Base-by-base conservation (phyloP, 371 early-diverging fungal genomes). In the Syncephalastrum contaminatum region DNA sequence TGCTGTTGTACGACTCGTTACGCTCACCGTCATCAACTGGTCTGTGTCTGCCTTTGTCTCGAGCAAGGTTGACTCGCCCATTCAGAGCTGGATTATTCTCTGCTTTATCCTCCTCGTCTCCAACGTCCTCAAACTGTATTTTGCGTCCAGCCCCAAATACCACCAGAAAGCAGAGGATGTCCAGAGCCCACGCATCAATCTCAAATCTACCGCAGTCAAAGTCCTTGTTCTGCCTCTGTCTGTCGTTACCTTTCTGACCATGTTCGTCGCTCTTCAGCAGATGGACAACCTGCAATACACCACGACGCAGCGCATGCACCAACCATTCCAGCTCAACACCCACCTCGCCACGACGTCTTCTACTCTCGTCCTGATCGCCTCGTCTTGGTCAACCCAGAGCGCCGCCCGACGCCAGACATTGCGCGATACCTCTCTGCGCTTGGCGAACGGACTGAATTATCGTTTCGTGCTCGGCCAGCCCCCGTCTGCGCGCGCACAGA, bases 381-480 rank as follows among this genome's bases (percentile, higher is more conserved):
- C 83, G 1, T 82, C 86, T 0, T 85, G 86, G 86, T 62, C 80
- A 2, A 56, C 70, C 12, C 64, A 74, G 22, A 67, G 63, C 8
- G 69, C 63, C 20, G 58, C 70, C 18, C 76, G 70, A 48, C 64
- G 84, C 30, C 68, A 76, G 25, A 51, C 53, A 0, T 51, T 81
- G 14, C 72, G 86, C 42, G 73, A 83, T 3, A 69, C 82, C 0
- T 67, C 74, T 0, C 52, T 79, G 13, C 62, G 67, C 22, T 68
- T 81, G 25, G 67, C 68, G 10, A 52, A 60, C 14, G 51, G 57
- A n/a, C 61, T 60, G 2, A 18, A 62, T 4, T 86, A 82, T 67
- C 73, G 79, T 20, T 86, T 86, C 55, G 69, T 86, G 2, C 30
- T 86, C 4, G 84, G 86, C 5, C 80, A 83, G 41, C 71, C 80